Evolutionary conservation across 2,329 filamentous ascomycete genomes (phyloP).

Genomic region (Dendryphion nanum): DNA sequence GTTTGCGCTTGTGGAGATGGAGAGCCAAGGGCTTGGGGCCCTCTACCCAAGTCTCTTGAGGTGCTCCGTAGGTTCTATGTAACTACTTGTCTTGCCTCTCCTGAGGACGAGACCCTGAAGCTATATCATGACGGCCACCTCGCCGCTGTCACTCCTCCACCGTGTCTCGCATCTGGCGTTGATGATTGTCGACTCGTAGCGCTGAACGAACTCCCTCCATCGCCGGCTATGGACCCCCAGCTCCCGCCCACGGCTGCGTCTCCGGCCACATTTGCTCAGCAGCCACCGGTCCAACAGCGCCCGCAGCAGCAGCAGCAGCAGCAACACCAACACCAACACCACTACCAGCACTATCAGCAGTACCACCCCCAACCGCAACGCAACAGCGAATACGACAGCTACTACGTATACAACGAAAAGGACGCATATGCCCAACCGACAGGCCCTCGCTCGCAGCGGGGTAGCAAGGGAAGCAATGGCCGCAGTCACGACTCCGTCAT

Average conservation of each 20-base stretch:
- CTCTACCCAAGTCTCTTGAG: conserved; percentile 32
- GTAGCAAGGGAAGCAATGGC: conserved; percentile 23
- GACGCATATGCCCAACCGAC: conserved; percentile 15
- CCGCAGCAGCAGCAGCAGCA: conserved; percentile 1
- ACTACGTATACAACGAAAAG: conserved; percentile 25
- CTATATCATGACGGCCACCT: conserved; percentile 36
- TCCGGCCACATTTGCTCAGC: not conserved
- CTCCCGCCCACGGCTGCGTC: conserved; percentile 19
- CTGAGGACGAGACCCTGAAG: conserved; percentile 25
- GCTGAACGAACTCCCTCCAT: conserved; percentile 1
- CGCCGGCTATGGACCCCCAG: conserved; percentile 33
- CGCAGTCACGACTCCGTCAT: conserved; percentile 38
- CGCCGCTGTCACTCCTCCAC: conserved; percentile 16
- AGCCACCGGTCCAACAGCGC: conserved; percentile 9
- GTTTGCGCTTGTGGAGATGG: not conserved
- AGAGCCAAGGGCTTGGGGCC: conserved; percentile 28
- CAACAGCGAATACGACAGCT: conserved; percentile 9
- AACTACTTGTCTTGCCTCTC: conserved; percentile 34
- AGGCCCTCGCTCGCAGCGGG: conserved; percentile 13
- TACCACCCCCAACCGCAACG: not conserved
- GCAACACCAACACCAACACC: conserved; percentile 14
- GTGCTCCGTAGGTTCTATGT: conserved; percentile 25
- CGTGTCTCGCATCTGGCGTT: conserved; percentile 17
- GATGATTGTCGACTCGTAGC: conserved; percentile 28
- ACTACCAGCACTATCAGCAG: no score